A percentile compares a stretch with the other conserved stretches of the same genome.
These are phyloP conservation scores for Ampelomyces quisqualis DNA, from an alignment of 2,329 filamentous ascomycete genomes.

Conservation along the genomic window DNA sequence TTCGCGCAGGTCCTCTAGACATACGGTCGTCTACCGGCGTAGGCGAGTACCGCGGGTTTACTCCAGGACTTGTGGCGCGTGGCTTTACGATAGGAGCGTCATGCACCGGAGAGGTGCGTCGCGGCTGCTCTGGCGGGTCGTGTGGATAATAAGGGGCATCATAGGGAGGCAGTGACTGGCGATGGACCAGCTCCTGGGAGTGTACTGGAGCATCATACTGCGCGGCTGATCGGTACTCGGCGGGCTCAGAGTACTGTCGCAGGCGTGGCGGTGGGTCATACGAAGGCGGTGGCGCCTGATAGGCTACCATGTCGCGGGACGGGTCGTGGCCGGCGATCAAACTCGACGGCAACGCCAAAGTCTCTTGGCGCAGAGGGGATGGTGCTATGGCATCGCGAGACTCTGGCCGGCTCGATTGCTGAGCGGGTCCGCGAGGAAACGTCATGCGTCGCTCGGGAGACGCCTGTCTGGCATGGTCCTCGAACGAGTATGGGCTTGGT, in stretches of 20 bases:
- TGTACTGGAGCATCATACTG: constrained; percentile 35
- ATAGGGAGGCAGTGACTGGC: constrained; percentile 22
- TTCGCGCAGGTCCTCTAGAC: constrained; percentile 47
- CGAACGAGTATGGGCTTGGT: constrained; percentile 27
- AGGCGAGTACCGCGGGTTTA: constrained; percentile 21
- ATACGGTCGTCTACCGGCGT: constrained; percentile 37
- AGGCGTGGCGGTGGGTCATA: constrained; percentile 28
- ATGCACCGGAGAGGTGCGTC: constrained; percentile 36
- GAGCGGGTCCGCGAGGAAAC: constrained; percentile 22
- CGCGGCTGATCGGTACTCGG: constrained; percentile 36
- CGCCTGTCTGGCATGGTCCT: constrained; percentile 26
- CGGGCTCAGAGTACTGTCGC: constrained; percentile 38
- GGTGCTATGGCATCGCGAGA: constrained; percentile 39
- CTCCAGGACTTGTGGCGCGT: constrained; percentile 39
- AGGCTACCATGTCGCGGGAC: constrained; percentile 25
- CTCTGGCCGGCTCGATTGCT: constrained; percentile 32
- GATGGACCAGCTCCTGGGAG: constrained; percentile 33
- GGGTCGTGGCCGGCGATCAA: constrained; percentile 36
- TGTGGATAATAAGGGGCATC: constrained; percentile 49
- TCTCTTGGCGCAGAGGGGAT: constrained; percentile 36
- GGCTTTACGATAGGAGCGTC: constrained; percentile 48
- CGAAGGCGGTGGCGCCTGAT: constrained; percentile 24
- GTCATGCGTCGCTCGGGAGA: constrained; percentile 39
- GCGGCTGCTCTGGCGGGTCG: constrained; percentile 41
- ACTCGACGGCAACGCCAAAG: constrained; percentile 26